A percentile compares a stretch with the other conserved stretches of the same genome.
Evolutionary conservation across 345 rosid species (phyloP).

Genomic region (Hypericum perforatum): DNA sequence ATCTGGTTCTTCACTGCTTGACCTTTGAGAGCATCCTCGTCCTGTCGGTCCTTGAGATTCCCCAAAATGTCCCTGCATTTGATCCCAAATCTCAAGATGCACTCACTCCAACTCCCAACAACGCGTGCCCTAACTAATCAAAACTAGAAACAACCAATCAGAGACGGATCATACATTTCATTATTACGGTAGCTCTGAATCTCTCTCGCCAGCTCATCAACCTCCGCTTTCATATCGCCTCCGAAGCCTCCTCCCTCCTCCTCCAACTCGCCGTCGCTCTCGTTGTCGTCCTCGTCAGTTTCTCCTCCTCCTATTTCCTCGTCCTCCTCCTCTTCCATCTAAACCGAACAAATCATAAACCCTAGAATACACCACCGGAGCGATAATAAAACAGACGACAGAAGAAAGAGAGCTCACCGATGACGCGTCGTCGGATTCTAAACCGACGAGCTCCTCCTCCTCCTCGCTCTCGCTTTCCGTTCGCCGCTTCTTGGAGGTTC

Average conservation of each 20-base stretch:
- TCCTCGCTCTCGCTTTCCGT: too few species aligned
- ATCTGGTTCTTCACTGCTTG: slow-evolving; percentile 85
- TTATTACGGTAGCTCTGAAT: slow-evolving; percentile 50
- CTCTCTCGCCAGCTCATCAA: slow-evolving; percentile 85
- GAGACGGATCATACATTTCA: slow-evolving; percentile 47
- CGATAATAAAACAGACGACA: too few species aligned
- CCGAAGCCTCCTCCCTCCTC: background rate
- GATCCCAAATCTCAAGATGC: background rate
- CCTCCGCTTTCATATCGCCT: slow-evolving; percentile 38
- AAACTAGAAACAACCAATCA: background rate
- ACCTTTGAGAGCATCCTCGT: slow-evolving; percentile 80
- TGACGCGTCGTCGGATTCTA: too few species aligned
- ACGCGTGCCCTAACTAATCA: background rate
- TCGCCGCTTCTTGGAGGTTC: too few species aligned
- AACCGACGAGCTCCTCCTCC: too few species aligned
- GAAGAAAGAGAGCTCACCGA: too few species aligned
- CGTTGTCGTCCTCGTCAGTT: background rate
- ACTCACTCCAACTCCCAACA: background rate
- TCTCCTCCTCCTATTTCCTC: slow-evolving; percentile 8
- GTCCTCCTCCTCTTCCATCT: slow-evolving; percentile 8
- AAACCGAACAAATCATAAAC: too few species aligned
- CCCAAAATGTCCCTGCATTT: slow-evolving; percentile 47
- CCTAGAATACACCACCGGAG: too few species aligned
- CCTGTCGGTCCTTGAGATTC: slow-evolving; percentile 66
- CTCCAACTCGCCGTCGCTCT: background rate